Base-by-base conservation (phyloP, 2,329 filamentous ascomycete genomes). In the Dissoconium aciculare region DNA sequence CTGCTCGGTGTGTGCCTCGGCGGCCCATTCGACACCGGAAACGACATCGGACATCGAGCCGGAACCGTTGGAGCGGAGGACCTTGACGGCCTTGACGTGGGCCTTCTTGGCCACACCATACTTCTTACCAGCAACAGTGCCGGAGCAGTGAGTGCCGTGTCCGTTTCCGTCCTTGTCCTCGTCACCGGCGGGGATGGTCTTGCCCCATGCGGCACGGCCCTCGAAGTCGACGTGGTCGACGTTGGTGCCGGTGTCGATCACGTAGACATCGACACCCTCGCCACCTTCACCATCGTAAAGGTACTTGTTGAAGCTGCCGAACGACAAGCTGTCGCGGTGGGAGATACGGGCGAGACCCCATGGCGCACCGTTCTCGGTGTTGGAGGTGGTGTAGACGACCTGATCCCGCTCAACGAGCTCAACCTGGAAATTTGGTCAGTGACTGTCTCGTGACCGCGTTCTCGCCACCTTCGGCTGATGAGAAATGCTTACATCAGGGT, bases 31-130 rank as follows among this genome's bases (percentile, higher is more conserved):
- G 41, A 98, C 89, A 58, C 89, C 89, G 67, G 92, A 92, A 54
- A 98, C 83, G 47, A 98, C 89, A 55, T 98, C 89, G 35, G 85
- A 85, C 91, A 98, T 98, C 56, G 83, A 85, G 51, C 89, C 89
- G 29, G 87, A 94, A 50, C 89, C 89, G 61, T 93, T 98, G 50
- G 87, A 94, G 56, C 79, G 75, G 48, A 98, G 79, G 24, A 98
- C 89, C 77, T 98, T 98, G 68, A 98, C 85, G 43, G 89, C 89
- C 53, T 91, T 85, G 58, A 98, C 68, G 49, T 82, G 75, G 54
- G 91, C 89, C 74, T 95, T 94, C 78, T 98, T 98, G 57, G 89
- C 87, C 42, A 98, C 89, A 72, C 89, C 89, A 56, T 93, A 98
- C 69, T 93, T 94, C 74, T 89, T 91, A 56, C 91, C 89, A 44